Evolutionary conservation across 495 filamentous ascomycete species (phyloP).

Genomic region (Friedmanniomyces simplex): DNA sequence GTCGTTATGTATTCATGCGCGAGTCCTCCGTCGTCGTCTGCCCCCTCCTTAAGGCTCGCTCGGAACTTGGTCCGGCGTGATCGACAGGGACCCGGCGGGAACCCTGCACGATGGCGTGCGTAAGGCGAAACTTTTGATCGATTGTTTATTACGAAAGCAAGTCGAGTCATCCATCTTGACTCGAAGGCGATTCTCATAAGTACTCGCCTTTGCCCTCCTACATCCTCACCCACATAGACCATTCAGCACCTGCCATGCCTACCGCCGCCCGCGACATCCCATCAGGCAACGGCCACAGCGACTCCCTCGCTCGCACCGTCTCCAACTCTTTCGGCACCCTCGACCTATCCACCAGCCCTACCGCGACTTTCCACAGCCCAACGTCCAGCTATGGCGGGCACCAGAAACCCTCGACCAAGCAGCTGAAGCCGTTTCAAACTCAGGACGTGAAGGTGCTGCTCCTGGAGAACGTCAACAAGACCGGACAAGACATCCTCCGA

Average conservation of each 20-base stretch:
- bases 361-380: slow-evolving; percentile 53
- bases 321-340: slow-evolving; percentile 38
- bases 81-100: too few species aligned
- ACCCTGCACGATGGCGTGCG: too few species aligned
- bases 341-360: slow-evolving; percentile 50
- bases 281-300: slow-evolving; percentile 10
- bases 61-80: too few species aligned
- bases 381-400: slow-evolving; percentile 38
- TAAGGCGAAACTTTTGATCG: too few species aligned
- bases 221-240: neutral
- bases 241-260: slow-evolving; percentile 18
- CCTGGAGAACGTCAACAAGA: slow-evolving; percentile 91
- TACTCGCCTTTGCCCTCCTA: too few species aligned
- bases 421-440: slow-evolving; percentile 89
- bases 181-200: too few species aligned
- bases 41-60: too few species aligned
- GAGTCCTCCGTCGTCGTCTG: too few species aligned
- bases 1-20: too few species aligned
- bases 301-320: slow-evolving; percentile 26
- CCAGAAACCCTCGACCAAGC: slow-evolving; percentile 43
- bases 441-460: slow-evolving; percentile 93
- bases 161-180: too few species aligned
- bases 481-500: slow-evolving; percentile 68
- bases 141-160: too few species aligned
- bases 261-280: slow-evolving; percentile 35